These are phyloP conservation scores for Fusarium setosum DNA, from an alignment of 2,329 filamentous ascomycete species.

Conservation along the genomic window DNA sequence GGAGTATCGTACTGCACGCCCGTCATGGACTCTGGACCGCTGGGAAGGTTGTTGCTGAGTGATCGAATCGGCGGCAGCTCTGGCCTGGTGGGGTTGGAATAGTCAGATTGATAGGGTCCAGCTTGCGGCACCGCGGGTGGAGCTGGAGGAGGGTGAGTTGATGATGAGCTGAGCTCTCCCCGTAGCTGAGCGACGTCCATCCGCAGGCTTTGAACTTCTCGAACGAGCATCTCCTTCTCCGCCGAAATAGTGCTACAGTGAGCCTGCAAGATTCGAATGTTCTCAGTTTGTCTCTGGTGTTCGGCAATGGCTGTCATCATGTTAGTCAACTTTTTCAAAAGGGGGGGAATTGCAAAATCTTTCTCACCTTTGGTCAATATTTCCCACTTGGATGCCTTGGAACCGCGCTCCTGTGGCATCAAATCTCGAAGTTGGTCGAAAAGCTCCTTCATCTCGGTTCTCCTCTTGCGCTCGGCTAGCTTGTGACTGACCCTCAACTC, in stretches of 20 bases:
- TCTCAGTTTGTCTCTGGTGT: slow-evolving; percentile 66
- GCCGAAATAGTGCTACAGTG: slow-evolving; percentile 55
- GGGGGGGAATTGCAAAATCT: not conserved
- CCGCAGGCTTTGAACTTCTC: slow-evolving; percentile 59
- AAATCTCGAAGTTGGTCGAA: slow-evolving; percentile 84
- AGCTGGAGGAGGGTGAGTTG: slow-evolving; percentile 41
- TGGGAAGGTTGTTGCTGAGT: slow-evolving; percentile 56
- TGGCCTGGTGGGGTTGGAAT: slow-evolving; percentile 52
- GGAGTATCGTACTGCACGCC: slow-evolving; percentile 72
- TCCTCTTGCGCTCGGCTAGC: slow-evolving; percentile 83
- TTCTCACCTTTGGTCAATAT: slow-evolving; percentile 83
- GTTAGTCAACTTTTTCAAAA: slow-evolving; percentile 20
- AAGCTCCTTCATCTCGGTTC: slow-evolving; percentile 89
- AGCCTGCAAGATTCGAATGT: slow-evolving; percentile 58
- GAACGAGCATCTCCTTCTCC: slow-evolving; percentile 61
- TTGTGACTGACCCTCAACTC: slow-evolving; percentile 88
- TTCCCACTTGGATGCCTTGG: slow-evolving; percentile 91
- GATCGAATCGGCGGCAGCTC: slow-evolving; percentile 69
- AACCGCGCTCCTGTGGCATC: slow-evolving; percentile 83
- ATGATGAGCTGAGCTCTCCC: slow-evolving; percentile 44
- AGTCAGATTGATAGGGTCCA: slow-evolving; percentile 46
- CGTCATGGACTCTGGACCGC: slow-evolving; percentile 70
- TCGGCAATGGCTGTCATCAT: slow-evolving; percentile 67
- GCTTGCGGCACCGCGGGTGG: slow-evolving; percentile 32
- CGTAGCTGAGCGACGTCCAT: slow-evolving; percentile 62